Base-by-base conservation (phyloP, 352 stramenopile species). In the Phytopythium chamaehyphon region DNA sequence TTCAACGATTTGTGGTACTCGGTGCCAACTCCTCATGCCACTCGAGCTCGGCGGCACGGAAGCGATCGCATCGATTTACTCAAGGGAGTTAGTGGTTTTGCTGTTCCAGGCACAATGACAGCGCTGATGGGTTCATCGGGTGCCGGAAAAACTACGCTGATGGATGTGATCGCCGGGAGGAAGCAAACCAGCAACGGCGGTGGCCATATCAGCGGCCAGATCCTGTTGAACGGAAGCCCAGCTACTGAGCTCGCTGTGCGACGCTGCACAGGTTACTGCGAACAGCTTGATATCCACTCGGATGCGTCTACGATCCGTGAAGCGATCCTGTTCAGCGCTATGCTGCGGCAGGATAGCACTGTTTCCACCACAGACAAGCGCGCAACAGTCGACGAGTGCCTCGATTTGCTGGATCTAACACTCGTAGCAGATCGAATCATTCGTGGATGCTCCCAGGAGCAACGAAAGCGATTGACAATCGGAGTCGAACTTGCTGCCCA, bases 121-220 rank as follows among this genome's bases (percentile, higher is more conserved):
- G 73, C 73, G 8, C 48, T 86, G 21, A 81, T 83, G 64, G 75
- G 75, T 1, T 69, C 69, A 0, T 71, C 63, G 0, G 77, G 80
- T 40, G 75, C 59, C 40, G 54, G 50, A 10, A 62, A 67, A 36
- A 67, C 59, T 7, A 67, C 59, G 1, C n/a, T 67, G 69, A 87
- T 96, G 60, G 89, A 98, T 66, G 89, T 97, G 2, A 88, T 98
- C 31, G 85, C 90, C 8, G 66, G 93, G 14, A 71, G 91, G 40
- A 98, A 97, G 64, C 86, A 67, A 22, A 73, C 71, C n/a, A 90
- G 91, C 22, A 74, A 51, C 6, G 79, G 95, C 48, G 61, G 55
- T 24, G 89, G 92, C n/a, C 63, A 42, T 8, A 75, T 96, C 44
- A 68, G 59, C 24, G 90, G 91, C 10, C 54, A 92, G 2, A 78